Evolutionary conservation across 768 basidiomycete genomes (phyloP).

Genomic region (Hypsizygus marmoreus): DNA sequence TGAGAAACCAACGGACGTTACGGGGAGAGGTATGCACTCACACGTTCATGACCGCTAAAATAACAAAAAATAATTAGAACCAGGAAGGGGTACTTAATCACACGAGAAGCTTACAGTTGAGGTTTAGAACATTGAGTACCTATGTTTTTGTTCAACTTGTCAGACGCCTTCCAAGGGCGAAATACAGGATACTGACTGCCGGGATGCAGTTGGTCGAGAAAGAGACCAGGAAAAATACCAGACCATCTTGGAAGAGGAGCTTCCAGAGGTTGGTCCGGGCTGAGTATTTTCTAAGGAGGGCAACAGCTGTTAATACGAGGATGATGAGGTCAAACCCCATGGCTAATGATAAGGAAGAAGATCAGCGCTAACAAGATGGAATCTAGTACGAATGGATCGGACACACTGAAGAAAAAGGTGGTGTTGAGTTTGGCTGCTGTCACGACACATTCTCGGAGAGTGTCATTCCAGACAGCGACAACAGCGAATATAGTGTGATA

Average conservation of each 20-base stretch:
- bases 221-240: conserved; percentile 68
- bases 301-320: conserved; percentile 53
- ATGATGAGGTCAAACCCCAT: conserved; percentile 72
- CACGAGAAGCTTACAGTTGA: conserved; percentile 50
- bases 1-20: conserved; percentile 3
- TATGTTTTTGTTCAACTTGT: too few relatives aligned
- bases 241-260: conserved; percentile 71
- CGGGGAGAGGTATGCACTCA: conserved; percentile 1
- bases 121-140: conserved; percentile 60
- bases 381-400: background rate
- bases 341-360: conserved; percentile 36
- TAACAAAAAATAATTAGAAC: conserved; percentile 10
- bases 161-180: too few relatives aligned
- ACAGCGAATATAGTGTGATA: conserved; percentile 75
- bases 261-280: conserved; percentile 64
- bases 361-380: background rate
- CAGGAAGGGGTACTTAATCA: background rate
- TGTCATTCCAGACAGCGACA: conserved; percentile 50
- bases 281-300: conserved; percentile 53
- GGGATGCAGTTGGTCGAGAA: conserved; percentile 69
- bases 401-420: conserved; percentile 72
- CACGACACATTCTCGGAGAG: conserved; percentile 47
- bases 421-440: conserved; percentile 56
- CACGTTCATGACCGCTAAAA: conserved; percentile 59
- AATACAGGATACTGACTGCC: conserved; percentile 48